Evolutionary conservation across 148 eudicot genomes (phyloP), one percentile per base, ranked within the genome.

Genomic region (Amaranthus cruentus): DNA sequence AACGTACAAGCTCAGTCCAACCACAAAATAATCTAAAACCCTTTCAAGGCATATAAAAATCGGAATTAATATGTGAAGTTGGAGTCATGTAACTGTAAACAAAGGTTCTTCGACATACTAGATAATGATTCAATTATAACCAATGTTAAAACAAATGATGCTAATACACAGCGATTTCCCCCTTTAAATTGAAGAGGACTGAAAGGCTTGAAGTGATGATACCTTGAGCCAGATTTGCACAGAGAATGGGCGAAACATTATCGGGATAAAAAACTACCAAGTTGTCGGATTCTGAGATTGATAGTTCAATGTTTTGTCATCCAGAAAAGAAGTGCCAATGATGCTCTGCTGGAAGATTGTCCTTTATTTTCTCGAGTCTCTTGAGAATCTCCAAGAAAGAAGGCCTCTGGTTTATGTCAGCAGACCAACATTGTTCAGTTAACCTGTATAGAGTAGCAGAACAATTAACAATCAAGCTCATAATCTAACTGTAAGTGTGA

Each of bases 371-470:
- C 51, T 94, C 98, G 6, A 94, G 97, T 80, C 78, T 86, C 86
- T 86, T 91, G 12, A 94, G 85, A 81, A 94, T 91, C 18, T 94
- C 93, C 85, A 91, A 81, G 83, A 94, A 94, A 7, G 97, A 74
- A 53, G 98, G 98, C 80, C 98, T 88, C 71, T 81, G 66, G 76
- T 84, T 85, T 87, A 84, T 88, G 81, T 94, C 93, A 66, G 91
- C 78, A 15, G 89, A 88, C 98, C 98, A 94, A 77, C 98, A 94
- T 59, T 79, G 76, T 64, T 84, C 97, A 2, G 82, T 88, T 70
- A 94, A 80, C 79, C 98, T 94, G 78, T n/a, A 82, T 68, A 42
- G 18, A 71, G 8, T 14, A 77, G 53, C 47, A 68, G 18, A 28
- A 28, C 38, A 28, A 28, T 28, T 28, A 28, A 28, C 38, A 28